phyloP scores from a whole-genome alignment of 1,139 yeast genomes.

The Pichia sp. region DNA sequence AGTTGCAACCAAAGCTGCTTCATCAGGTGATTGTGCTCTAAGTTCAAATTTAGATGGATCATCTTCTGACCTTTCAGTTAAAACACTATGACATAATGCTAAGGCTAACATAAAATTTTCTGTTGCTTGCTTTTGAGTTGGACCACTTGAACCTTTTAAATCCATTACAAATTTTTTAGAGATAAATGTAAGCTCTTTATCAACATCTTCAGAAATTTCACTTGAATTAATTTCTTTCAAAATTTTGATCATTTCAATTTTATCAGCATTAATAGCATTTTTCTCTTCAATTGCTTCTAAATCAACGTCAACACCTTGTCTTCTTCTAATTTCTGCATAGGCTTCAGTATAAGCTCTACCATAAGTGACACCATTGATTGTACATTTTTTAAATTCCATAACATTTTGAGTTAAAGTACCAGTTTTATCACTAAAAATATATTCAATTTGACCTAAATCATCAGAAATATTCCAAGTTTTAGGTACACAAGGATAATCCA shows the following conservation, averaged over 20 bases:
- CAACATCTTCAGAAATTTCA: conserved; percentile 20
- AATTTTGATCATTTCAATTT: conserved; percentile 53
- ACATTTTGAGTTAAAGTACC: conserved; percentile 95
- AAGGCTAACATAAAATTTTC: conserved; percentile 80
- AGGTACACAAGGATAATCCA: conserved; percentile 94
- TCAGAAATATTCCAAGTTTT: conserved; percentile 96
- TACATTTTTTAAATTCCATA: conserved; percentile 93
- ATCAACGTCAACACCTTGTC: conserved; percentile 76
- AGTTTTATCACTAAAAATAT: conserved; percentile 91
- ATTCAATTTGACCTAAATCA: conserved; percentile 94
- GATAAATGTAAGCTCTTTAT: conserved; percentile 64
- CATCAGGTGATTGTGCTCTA: conserved; percentile 98
- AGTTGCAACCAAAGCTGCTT: conserved; percentile 88
- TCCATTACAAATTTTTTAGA: conserved; percentile 60
- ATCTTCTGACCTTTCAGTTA: conserved; percentile 60
- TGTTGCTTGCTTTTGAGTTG: conserved; percentile 53
- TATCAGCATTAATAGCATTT: conserved; percentile 55
- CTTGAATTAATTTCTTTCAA: conserved; percentile 36
- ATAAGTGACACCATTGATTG: conserved; percentile 79
- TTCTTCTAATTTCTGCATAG: conserved; percentile 80
- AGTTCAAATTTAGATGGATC: conserved; percentile 53
- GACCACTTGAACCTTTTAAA: conserved; percentile 42
- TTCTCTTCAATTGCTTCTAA: conserved; percentile 60
- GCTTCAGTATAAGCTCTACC: conserved; percentile 97
- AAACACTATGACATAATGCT: conserved; percentile 87